Conservation (phyloP, 1,139 yeast species). For the Taiozyma sp. region DNA sequence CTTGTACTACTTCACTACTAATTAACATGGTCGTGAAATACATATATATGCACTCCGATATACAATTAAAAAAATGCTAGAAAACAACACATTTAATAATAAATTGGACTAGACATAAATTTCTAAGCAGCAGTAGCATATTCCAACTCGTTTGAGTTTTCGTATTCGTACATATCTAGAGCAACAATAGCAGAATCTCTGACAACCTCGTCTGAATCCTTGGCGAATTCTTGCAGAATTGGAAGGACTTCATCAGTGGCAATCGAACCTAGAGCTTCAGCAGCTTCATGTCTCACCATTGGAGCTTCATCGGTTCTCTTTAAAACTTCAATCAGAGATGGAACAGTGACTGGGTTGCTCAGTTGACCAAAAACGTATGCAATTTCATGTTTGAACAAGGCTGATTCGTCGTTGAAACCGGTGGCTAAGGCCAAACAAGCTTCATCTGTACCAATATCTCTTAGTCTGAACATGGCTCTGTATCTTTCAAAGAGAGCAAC, state of each 20-base stretch:
- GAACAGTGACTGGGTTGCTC: constrained; percentile 91
- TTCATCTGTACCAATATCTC: constrained; percentile 91
- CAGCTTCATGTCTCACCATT: constrained; percentile 99
- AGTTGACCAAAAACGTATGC: constrained; percentile 98
- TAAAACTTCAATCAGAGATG: constrained; percentile 78
- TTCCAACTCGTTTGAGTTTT: constrained; percentile 80
- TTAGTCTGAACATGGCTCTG: constrained; percentile 96
- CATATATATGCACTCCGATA: not conserved
- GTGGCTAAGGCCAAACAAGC: constrained; percentile 90
- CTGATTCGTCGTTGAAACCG: constrained; percentile 88
- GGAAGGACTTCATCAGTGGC: constrained; percentile 97
- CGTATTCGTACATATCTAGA: constrained; percentile 95
- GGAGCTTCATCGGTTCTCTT: constrained; percentile 80
- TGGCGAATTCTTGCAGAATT: constrained; percentile 69
- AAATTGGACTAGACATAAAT: not conserved
- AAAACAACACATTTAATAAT: not conserved
- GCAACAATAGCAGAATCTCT: constrained; percentile 97
- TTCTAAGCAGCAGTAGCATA: constrained; percentile 44
- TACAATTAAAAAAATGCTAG: not conserved
- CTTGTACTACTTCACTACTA: not conserved
- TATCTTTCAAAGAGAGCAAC: constrained; percentile 88
- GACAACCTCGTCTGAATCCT: constrained; percentile 84
- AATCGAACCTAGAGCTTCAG: constrained; percentile 96
- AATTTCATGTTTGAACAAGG: constrained; percentile 94
- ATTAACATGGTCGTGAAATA: not conserved